Evolutionary conservation across 2,329 filamentous ascomycete genomes (phyloP), one percentile per base, ranked within the genome.

Genomic region (Madurella fahalii): DNA sequence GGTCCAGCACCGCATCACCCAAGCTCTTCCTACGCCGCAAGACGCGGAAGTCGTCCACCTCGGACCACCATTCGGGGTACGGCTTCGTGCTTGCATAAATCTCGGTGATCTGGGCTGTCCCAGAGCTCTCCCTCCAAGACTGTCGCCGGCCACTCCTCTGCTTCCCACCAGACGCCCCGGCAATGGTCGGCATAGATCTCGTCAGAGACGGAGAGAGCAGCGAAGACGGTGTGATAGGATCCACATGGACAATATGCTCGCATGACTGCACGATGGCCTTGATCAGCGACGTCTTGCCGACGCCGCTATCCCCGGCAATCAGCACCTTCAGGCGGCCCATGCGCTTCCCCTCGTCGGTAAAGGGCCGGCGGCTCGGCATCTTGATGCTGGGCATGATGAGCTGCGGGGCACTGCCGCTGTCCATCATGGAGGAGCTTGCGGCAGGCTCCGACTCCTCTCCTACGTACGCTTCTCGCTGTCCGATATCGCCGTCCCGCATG

Each of bases 331-430:
- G 77, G 63, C 90, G 86, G 1, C 93, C 93, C 68, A 97, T 81
- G 34, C 80, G 80, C 72, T 87, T 93, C 15, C 94, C 94, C 45
- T 82, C 81, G n/a, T 88, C 84, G 0, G 94, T 96, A 69, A 97
- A 97, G 0, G 92, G 92, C 49, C 91, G 81, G 47, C 94, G 84
- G 57, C 84, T 88, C 3, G 94, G 93, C 82, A 99, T 94, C 58
- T 83, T 85, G 64, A 99, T 86, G 66, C 91, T 96, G 5, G 94
- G 94, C 94, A 99, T 99, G 57, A 99, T 89, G n/a, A 99, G 80
- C 70, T 97, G 92, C 20, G 87, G 87, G 40, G 76, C 78, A 58
- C 69, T 76, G 46, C 73, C 72, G 56, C 77, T 67, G 81, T 85
- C 65, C 59, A 71, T 61, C 68, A 74, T 69, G 44, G 41, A 43